Evolutionary conservation across 257 asterid genomes (phyloP), one percentile per base, ranked within the genome.

Genomic region (Phtheirospermum japonicum): DNA sequence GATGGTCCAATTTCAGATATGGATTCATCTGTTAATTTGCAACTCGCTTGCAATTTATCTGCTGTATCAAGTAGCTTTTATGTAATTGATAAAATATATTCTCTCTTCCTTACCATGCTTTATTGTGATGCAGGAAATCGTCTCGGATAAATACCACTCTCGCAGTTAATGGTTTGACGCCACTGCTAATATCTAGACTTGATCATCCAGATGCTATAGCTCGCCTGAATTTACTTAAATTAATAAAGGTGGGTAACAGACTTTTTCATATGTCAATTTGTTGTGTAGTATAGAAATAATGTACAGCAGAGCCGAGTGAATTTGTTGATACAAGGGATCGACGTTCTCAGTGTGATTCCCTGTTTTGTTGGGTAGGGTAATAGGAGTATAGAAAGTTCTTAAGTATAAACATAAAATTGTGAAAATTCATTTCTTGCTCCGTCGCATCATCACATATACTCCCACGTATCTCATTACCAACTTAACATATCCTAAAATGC

Each of bases 191-290:
- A 43, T 83, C 84, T 16, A 82, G 96, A 67, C 92, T 93, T 62
- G 94, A 80, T 74, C 97, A 89, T 74, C 95, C 91, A 65, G 95
- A 93, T 81, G 99, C 99, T 9, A 93, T 93, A 64, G 95, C 95
- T 74, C 91, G 99, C 33, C 77, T 93, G 73, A 93, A 85, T 74
- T 79, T 93, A 59, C 97, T 93, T 60, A 87, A 85, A 73, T 65
- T 93, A 68, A 93, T 93, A 76, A 89, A 93, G 97, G 99, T 90
- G 64, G 10, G 82, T 32, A 59, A 61, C 67, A 37, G 56, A 33
- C 28, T 32, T 54, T 36, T 42, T 71, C 18, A 48, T 48, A 30
- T 63, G 67, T 59, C 72, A 26, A 45, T 62, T 50, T 42, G 7
- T 59, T 48, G 51, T 61, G 7, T 55, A 43, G 19, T 45, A n/a